Evolutionary conservation across 371 early-diverging fungal genomes (phyloP).

Genomic region (Mucor piriformis): DNA sequence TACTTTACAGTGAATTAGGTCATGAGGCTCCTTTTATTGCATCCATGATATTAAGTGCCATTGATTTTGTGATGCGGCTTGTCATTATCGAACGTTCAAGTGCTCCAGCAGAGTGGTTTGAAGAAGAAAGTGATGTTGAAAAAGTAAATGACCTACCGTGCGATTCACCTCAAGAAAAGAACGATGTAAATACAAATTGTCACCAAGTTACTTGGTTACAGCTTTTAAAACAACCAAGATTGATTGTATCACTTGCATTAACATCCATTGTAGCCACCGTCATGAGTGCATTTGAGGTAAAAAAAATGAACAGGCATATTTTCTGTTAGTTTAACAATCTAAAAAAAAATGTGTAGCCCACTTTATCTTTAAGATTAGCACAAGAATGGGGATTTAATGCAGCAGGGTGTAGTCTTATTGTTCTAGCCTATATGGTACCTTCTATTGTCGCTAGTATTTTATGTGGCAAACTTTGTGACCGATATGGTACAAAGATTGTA

Average conservation of each 20-base stretch:
- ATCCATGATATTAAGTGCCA: conserved; percentile 59
- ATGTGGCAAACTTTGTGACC: conserved; percentile 50
- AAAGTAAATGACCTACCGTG: neutral
- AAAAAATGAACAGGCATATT: too few relatives aligned
- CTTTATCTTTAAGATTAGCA: conserved; percentile 58
- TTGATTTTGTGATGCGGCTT: conserved; percentile 62
- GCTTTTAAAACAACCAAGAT: conserved; percentile 31
- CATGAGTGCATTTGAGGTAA: conserved; percentile 52
- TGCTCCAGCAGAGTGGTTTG: conserved; percentile 48
- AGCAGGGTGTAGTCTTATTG: conserved; percentile 58
- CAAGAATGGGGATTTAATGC: conserved; percentile 58
- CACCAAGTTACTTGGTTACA: conserved; percentile 19
- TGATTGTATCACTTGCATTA: conserved; percentile 35
- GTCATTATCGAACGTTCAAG: conserved; percentile 54
- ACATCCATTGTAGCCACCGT: conserved; percentile 39
- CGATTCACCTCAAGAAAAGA: neutral
- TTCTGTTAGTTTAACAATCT: too few relatives aligned
- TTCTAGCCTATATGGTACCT: conserved; percentile 59
- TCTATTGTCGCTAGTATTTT: conserved; percentile 47
- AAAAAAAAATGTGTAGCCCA: too few relatives aligned
- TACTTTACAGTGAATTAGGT: conserved; percentile 65
- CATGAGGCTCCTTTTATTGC: conserved; percentile 74
- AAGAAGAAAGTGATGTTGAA: conserved; percentile 4
- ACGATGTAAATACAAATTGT: conserved; percentile 14
- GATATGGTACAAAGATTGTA: conserved; percentile 44